These are phyloP conservation scores for Mrakia gelida DNA, from an alignment of 768 basidiomycete species.

Conservation along the genomic window DNA sequence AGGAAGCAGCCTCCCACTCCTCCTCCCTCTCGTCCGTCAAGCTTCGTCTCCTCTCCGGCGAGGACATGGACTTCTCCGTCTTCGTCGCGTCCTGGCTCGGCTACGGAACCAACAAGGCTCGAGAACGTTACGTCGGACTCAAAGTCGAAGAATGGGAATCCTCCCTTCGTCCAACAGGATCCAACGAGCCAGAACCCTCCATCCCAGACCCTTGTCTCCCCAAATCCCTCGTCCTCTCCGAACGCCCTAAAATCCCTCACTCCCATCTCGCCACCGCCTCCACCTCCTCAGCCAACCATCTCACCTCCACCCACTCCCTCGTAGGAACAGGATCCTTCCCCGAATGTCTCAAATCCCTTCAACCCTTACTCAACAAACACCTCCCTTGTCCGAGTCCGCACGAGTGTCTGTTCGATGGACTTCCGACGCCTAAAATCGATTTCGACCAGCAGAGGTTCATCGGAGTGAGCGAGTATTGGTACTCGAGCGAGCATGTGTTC, in stretches of 20 bases:
- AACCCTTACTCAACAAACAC: constrained; percentile 75
- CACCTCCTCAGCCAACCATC: constrained; percentile 48
- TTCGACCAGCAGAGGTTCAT: constrained; percentile 76
- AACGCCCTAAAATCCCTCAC: constrained; percentile 47
- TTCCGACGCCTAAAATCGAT: constrained; percentile 89
- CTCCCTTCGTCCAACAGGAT: neutral
- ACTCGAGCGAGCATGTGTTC: constrained; percentile 86
- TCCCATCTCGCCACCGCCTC: constrained; percentile 43
- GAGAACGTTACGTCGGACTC: constrained; percentile 81
- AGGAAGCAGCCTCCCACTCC: constrained; percentile 49
- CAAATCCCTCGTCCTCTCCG: constrained; percentile 60
- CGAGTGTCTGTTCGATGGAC: constrained; percentile 83
- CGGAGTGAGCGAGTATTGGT: constrained; percentile 98
- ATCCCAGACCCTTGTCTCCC: constrained; percentile 89
- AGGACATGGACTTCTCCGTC: constrained; percentile 82
- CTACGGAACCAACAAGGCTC: constrained; percentile 95
- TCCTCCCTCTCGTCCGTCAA: constrained; percentile 67
- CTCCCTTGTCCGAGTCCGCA: constrained; percentile 59
- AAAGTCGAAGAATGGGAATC: constrained; percentile 58
- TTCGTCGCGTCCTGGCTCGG: constrained; percentile 99
- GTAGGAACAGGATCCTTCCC: constrained; percentile 87
- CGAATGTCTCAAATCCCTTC: constrained; percentile 66
- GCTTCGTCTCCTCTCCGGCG: constrained; percentile 72
- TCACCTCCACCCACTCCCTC: constrained; percentile 58
- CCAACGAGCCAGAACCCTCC: constrained; percentile 10